A percentile compares a stretch with the other conserved stretches of the same genome.
Conservation (phyloP, 345 rosid species). For the Syzygium oleosum region DNA sequence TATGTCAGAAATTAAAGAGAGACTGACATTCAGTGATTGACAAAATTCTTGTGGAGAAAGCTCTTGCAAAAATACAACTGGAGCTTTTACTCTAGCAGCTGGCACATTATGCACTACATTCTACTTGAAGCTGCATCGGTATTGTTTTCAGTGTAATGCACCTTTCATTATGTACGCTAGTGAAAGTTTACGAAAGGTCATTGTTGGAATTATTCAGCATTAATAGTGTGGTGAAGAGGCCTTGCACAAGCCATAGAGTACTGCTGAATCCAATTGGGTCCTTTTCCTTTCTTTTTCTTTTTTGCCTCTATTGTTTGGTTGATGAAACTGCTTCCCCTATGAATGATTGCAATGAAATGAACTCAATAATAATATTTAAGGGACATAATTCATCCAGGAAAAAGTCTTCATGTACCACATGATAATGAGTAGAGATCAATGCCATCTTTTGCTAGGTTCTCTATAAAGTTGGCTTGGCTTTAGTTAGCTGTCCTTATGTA, state of each 20-base stretch:
- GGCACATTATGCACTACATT: background rate
- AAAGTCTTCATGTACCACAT: background rate
- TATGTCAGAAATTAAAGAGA: background rate
- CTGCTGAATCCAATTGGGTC: background rate
- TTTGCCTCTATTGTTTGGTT: background rate
- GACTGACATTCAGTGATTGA: background rate
- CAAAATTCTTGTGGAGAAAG: background rate
- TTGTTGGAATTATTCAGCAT: background rate
- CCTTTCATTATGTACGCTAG: background rate
- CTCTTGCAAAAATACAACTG: background rate
- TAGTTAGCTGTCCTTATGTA: background rate
- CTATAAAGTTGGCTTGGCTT: background rate
- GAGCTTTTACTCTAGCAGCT: background rate
- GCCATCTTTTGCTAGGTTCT: background rate
- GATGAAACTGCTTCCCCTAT: background rate
- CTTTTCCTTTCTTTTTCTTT: background rate
- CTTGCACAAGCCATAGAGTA: background rate
- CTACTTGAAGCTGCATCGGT: background rate
- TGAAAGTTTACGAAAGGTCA: background rate
- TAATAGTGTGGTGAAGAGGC: background rate
- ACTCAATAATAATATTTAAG: background rate
- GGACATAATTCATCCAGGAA: background rate
- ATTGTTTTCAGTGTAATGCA: background rate
- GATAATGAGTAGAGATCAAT: background rate
- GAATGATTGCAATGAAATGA: background rate